Evolutionary conservation across 2,329 filamentous ascomycete genomes (phyloP), one percentile per base, ranked within the genome.

Genomic region (Akanthomyces dipterigenus): DNA sequence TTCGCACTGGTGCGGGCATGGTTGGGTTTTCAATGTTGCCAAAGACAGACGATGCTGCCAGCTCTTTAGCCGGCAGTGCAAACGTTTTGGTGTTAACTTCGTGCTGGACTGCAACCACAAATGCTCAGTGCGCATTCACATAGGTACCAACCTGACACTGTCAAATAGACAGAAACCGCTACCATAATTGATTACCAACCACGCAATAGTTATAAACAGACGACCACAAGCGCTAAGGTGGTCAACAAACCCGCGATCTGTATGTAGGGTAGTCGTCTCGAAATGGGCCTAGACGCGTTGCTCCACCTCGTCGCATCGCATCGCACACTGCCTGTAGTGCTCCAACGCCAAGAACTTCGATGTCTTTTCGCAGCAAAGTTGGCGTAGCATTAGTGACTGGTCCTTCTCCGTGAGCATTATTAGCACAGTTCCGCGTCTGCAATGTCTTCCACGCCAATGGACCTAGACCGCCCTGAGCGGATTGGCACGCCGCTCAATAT

Each of bases 381-480:
- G 53, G 34, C 34, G n/a, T 20, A 18, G 55, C n/a, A 46, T 46
- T 11, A 22, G 28, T 22, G 34, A 54, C 9, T 20, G 9, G 16
- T 18, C 4, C 34, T 8, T 20, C 8, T 4, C 22, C 55, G 45
- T 43, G 4, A 38, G 9, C 31, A 22, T 22, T 20, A 8, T 45
- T n/a, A n/a, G n/a, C n/a, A 26, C 1, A 11, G 5, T 7, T 9
- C 34, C 22, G n/a, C n/a, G 18, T 16, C n/a, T 45, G 34, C 40
- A 42, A 84, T 84, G 81, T 72, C 80, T 50, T 80, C 80, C 26
- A 82, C 77, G 28, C 80, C 80, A 11, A 86, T 86, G 83, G 82
- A 86, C 56, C 66, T 85, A 40, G 83, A 86, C 64, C 72, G 73
- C 28, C 71, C 73, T 31, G 75, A 75, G 34, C 73, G 74, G 22